Conservation (phyloP, 805 yeast genomes). For the Cyberlindnera mycetangii region DNA sequence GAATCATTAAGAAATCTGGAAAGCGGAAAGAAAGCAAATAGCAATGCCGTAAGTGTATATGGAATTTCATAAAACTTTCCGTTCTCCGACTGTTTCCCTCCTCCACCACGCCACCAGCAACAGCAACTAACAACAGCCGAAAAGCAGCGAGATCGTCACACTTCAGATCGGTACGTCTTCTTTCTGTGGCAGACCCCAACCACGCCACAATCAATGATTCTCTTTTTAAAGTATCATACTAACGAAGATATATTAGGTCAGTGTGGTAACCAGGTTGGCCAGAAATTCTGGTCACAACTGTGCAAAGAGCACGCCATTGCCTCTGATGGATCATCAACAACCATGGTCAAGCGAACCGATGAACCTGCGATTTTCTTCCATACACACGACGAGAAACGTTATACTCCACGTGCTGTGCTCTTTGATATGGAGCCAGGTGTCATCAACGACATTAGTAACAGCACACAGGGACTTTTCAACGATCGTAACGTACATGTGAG, state of each 20-base stretch:
- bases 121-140: neutral
- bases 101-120: no score
- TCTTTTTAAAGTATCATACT: neutral
- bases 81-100: no score
- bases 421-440: conserved; percentile 92
- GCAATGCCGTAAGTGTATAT: neutral
- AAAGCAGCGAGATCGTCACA: conserved; percentile 16
- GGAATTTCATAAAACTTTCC: no score
- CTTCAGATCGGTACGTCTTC: conserved; percentile 18
- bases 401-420: conserved; percentile 83
- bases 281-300: conserved; percentile 87
- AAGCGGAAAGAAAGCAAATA: neutral
- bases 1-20: no score
- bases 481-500: conserved; percentile 79
- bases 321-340: conserved; percentile 32
- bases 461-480: conserved; percentile 65
- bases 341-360: conserved; percentile 47
- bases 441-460: conserved; percentile 55
- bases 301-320: conserved; percentile 83
- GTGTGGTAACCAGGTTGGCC: conserved; percentile 96
- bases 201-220: neutral
- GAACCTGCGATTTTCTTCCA: conserved; percentile 83
- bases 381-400: conserved; percentile 67
- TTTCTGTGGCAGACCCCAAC: no score
- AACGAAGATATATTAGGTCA: conserved; percentile 53